Percentiles rank a stretch among this genome's conserved stretches.
phyloP scores from a whole-genome alignment of 345 rosid genomes.

The Chamaenerion angustifolium region DNA sequence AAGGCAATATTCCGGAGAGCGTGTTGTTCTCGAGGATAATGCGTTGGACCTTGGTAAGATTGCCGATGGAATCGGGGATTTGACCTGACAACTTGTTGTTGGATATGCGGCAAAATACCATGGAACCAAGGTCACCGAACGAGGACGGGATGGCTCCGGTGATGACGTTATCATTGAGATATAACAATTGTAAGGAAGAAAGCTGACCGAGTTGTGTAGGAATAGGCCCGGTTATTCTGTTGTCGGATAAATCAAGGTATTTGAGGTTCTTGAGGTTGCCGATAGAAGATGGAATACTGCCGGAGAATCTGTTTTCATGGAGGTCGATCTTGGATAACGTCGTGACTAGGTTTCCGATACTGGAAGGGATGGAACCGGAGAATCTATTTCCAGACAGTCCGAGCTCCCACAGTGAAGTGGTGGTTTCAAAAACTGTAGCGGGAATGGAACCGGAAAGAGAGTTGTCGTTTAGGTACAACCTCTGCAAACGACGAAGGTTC shows the following conservation, averaged over 20 bases:
- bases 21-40: slow-evolving; percentile 43
- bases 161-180: slow-evolving; percentile 31
- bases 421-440: slow-evolving; percentile 13
- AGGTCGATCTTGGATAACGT: slow-evolving; percentile 39
- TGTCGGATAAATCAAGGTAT: slow-evolving; percentile 38
- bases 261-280: slow-evolving; percentile 28
- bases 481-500: slow-evolving; percentile 16
- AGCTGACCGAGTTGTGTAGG: slow-evolving; percentile 33
- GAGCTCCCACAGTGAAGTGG: slow-evolving; percentile 28
- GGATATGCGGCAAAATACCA: slow-evolving; percentile 32
- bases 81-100: slow-evolving; percentile 37
- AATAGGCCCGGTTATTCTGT: slow-evolving; percentile 27
- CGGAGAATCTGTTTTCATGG: slow-evolving; percentile 29
- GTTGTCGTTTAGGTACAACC: slow-evolving; percentile 28
- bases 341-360: too few species aligned
- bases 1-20: slow-evolving; percentile 35
- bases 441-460: slow-evolving; percentile 25
- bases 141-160: slow-evolving; percentile 37
- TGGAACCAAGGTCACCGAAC: slow-evolving; percentile 26
- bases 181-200: slow-evolving; percentile 19
- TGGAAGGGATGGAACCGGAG: slow-evolving; percentile 23
- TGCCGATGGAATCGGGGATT: slow-evolving; percentile 37
- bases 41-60: slow-evolving; percentile 29
- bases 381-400: slow-evolving; percentile 36
- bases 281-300: slow-evolving; percentile 23